Percentiles rank a stretch among this genome's conserved stretches.
These are phyloP conservation scores for Caloboletus firmus DNA, from an alignment of 1,284 basidiomycete species.

Conservation along the genomic window DNA sequence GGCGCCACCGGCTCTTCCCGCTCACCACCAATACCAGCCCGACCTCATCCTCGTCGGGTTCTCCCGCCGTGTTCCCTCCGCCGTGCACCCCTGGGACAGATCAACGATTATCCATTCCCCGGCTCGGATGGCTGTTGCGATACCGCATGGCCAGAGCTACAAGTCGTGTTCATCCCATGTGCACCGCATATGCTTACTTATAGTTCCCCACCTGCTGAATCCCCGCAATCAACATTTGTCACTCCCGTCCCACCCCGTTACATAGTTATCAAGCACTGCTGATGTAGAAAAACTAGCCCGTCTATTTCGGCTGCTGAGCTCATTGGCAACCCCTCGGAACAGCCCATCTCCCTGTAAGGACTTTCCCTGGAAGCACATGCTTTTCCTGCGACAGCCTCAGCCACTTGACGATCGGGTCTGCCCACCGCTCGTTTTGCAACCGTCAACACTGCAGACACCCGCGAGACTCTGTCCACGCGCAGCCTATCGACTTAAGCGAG, in stretches of 20 bases:
- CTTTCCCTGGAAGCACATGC: no score
- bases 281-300: not conserved
- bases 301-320: slow-evolving; percentile 10
- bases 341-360: not conserved
- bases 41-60: slow-evolving; percentile 13
- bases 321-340: not conserved
- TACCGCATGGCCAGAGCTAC: not conserved
- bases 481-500: slow-evolving; percentile 1
- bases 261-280: not conserved
- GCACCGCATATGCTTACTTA: not conserved
- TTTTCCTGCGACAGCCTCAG: no score
- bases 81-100: slow-evolving; percentile 9
- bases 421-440: no score
- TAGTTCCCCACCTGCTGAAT: not conserved
- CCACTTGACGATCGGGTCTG: not conserved
- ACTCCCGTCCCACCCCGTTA: not conserved
- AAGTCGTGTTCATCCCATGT: slow-evolving; percentile 4
- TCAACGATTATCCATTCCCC: slow-evolving; percentile 5
- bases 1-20: slow-evolving; percentile 32
- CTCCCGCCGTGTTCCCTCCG: slow-evolving; percentile 20
- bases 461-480: not conserved
- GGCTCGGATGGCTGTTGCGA: not conserved
- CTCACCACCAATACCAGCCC: not conserved
- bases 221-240: not conserved
- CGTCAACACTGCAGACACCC: not conserved